These are phyloP conservation scores for Fraxinus pennsylvanica DNA, from an alignment of 257 asterid genomes.

Conservation along the genomic window DNA sequence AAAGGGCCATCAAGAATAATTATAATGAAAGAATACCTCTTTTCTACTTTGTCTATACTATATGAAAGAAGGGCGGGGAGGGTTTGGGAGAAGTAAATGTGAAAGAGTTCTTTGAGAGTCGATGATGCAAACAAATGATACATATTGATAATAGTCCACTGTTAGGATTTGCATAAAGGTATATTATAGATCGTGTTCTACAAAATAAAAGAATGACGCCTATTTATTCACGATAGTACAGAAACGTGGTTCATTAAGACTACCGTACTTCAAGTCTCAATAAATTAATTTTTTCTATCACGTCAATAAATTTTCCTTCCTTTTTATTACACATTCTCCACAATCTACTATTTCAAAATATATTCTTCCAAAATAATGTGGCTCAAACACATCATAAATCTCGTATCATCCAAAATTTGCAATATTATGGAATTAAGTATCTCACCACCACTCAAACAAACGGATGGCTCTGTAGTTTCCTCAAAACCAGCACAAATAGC, in stretches of 20 bases:
- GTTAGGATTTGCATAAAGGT: not conserved
- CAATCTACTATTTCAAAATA: not conserved
- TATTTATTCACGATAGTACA: not conserved
- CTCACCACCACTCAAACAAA: constrained; percentile 85
- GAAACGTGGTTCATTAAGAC: not conserved
- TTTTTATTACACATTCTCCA: too few relatives aligned
- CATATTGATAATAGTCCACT: not conserved
- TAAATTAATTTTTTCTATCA: too few relatives aligned
- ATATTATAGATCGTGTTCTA: not conserved
- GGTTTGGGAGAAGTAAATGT: too few relatives aligned
- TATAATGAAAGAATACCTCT: too few relatives aligned
- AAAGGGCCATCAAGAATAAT: too few relatives aligned
- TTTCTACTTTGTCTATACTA: not conserved
- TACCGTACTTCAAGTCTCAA: not conserved
- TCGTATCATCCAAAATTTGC: not conserved
- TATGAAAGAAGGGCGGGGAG: not conserved
- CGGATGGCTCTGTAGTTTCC: constrained; percentile 98
- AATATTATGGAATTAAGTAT: not conserved
- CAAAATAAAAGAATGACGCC: not conserved
- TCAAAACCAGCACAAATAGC: constrained; percentile 84
- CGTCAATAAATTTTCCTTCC: too few relatives aligned
- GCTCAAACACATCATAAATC: not conserved
- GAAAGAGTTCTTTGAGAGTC: too few relatives aligned
- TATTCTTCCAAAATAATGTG: not conserved
- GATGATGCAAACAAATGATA: not conserved